Evolutionary conservation across 148 eudicot genomes (phyloP), one percentile per base, ranked within the genome.

Genomic region (Salicornia ramosissima): DNA sequence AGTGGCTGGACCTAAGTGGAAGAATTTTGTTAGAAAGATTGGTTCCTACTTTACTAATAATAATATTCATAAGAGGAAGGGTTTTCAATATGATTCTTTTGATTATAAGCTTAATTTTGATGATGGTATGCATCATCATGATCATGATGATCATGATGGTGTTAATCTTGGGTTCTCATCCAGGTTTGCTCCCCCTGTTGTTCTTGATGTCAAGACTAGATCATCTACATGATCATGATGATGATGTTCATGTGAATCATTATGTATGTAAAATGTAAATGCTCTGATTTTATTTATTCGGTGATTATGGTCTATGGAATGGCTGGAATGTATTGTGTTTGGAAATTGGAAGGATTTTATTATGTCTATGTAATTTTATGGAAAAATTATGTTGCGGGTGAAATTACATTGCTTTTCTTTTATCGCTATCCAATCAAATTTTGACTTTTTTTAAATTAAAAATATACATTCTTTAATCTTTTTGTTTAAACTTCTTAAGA

Each of bases 1-100:
- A 3, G 76, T 86, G 9, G 92, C 92, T 0, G 96, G 97, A 29
- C 97, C 96, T n/a, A 91, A 86, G 49, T 91, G 97, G 97, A 91
- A 91, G 85, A 91, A 87, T 71, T 83, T 91, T 8, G 50, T 89
- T 0, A 73, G 96, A 40, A 89, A 74, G 57, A 63, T 87, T 1
- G 83, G 97, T 10, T 86, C 72, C 31, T 62, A 83, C 40, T 81
- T 79, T 7, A 76, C 67, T 63, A 69, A 67, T 40, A 84, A 68
- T 28, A 83, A 80, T n/a, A n/a, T n/a, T n/a, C n/a, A n/a, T 58
- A 77, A 36, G 49, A 77, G 69, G 63, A 75, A 67, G 54, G 71
- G 67, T 42, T 70, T 83, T 64, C 92, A 76, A 61, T 87, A 92
- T 36, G 86, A 85, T 68, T 79, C 92, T 0, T 69, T 75, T 12